A percentile compares a stretch with the other conserved stretches of the same genome.
Evolutionary conservation across 768 basidiomycete genomes (phyloP).

Genomic region (Lyophyllum shimeji): DNA sequence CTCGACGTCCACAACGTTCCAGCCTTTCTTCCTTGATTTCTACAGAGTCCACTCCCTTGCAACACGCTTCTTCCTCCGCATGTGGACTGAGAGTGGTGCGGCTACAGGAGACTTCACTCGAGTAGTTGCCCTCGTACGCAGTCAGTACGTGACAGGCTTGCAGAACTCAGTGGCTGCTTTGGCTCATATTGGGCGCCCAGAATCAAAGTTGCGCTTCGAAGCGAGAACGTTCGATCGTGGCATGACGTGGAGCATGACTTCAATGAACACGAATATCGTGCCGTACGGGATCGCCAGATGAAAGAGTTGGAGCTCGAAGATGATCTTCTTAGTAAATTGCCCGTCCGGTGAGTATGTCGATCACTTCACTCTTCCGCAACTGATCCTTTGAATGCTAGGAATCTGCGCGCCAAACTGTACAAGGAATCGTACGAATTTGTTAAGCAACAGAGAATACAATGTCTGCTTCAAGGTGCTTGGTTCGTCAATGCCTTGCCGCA

Average conservation of each 20-base stretch:
- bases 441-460: constrained; percentile 83
- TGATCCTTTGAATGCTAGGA: constrained; percentile 42
- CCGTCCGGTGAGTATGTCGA: constrained; percentile 64
- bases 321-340: constrained; percentile 81
- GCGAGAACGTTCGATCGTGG: constrained; percentile 77
- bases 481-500: constrained; percentile 78
- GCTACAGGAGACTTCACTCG: constrained; percentile 74
- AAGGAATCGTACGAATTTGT: constrained; percentile 92
- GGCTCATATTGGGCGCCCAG: constrained; percentile 34
- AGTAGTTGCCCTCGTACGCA: constrained; percentile 73
- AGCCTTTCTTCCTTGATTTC: constrained; percentile 88
- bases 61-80: constrained; percentile 83
- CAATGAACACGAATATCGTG: constrained; percentile 78
- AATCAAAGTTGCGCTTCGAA: constrained; percentile 72
- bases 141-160: constrained; percentile 62
- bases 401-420: constrained; percentile 80
- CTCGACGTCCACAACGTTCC: constrained; percentile 77
- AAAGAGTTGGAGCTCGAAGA: constrained; percentile 87
- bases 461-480: constrained; percentile 88
- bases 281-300: constrained; percentile 88
- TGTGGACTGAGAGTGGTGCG: constrained; percentile 90
- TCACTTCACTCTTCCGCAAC: neutral
- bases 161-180: neutral
- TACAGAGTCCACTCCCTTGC: constrained; percentile 78
- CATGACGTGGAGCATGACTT: constrained; percentile 83